Evolutionary conservation across 2,329 filamentous ascomycete species (phyloP).

Genomic region (Sphaceloma murrayae): DNA sequence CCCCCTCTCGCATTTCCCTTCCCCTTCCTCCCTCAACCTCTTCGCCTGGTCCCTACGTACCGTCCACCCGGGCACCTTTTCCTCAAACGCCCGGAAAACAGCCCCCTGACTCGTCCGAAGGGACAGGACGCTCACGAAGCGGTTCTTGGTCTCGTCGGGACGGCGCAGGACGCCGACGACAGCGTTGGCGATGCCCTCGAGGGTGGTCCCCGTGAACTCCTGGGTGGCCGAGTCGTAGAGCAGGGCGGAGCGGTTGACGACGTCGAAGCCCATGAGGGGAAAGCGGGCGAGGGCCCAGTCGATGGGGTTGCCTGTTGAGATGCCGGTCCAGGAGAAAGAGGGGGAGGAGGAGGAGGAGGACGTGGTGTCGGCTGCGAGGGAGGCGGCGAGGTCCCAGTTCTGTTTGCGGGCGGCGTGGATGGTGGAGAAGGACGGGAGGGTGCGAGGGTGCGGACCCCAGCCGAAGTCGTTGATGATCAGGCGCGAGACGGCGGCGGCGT

Average conservation of each 20-base stretch:
- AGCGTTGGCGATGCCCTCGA: slow-evolving; percentile 42
- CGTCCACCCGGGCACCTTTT: slow-evolving; percentile 18
- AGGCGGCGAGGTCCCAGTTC: slow-evolving; percentile 24
- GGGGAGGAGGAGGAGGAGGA: no score
- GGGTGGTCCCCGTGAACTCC: slow-evolving; percentile 41
- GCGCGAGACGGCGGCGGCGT: slow-evolving; percentile 18
- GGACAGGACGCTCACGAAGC: slow-evolving; percentile 47
- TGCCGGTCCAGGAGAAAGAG: slow-evolving; percentile 20
- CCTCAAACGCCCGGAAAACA: slow-evolving; percentile 34
- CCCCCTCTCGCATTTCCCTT: slow-evolving; percentile 1
- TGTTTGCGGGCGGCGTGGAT: slow-evolving; percentile 7
- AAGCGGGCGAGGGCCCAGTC: slow-evolving; percentile 47
- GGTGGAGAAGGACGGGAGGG: slow-evolving; percentile 16
- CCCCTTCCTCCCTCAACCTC: slow-evolving; percentile 16
- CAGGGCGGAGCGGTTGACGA: slow-evolving; percentile 39
- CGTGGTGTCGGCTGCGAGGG: slow-evolving; percentile 21
- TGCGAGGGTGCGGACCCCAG: slow-evolving; percentile 26
- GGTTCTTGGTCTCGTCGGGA: slow-evolving; percentile 46
- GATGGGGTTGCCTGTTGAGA: slow-evolving; percentile 20
- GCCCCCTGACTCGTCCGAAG: slow-evolving; percentile 47
- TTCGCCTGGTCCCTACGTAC: neutral
- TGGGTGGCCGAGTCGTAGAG: slow-evolving; percentile 48
- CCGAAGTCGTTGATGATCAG: slow-evolving; percentile 22
- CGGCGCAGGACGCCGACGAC: slow-evolving; percentile 41
- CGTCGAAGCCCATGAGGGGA: slow-evolving; percentile 49